Conservation (phyloP, 208 protist genomes). For the Leptomonas seymouri region DNA sequence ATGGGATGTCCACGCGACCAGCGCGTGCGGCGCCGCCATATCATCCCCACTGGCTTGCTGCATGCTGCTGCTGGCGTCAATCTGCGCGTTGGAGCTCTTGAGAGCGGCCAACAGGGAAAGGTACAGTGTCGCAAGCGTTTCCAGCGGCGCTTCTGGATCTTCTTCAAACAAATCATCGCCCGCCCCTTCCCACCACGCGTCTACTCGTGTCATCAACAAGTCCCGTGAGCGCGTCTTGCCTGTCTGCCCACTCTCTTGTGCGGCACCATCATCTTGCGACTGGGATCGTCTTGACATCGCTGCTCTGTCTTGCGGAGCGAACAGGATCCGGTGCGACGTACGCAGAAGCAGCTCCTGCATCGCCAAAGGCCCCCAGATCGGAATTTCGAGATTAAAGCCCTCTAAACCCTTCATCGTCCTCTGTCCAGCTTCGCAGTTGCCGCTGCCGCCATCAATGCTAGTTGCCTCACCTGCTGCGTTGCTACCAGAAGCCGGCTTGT, state of each 20-base stretch:
- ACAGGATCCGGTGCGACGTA: neutral
- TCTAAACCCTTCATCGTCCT: neutral
- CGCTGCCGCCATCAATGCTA: neutral
- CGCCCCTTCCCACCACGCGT: too few relatives aligned
- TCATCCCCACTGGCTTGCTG: neutral
- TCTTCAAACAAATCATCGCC: neutral
- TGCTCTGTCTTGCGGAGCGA: neutral
- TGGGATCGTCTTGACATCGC: neutral
- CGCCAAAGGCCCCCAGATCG: neutral
- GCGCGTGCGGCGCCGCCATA: neutral
- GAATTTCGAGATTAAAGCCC: neutral
- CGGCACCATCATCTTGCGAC: too few relatives aligned
- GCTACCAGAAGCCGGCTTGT: too few relatives aligned
- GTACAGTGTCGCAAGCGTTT: constrained; percentile 26
- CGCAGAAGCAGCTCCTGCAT: neutral
- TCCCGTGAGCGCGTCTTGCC: too few relatives aligned
- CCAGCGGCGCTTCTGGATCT: constrained; percentile 5
- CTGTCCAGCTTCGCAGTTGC: too few relatives aligned
- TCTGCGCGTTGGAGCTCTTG: neutral
- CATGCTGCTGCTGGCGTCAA: neutral
- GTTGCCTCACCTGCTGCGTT: too few relatives aligned
- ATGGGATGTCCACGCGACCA: neutral
- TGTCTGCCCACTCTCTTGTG: too few relatives aligned
- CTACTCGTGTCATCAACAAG: too few relatives aligned
- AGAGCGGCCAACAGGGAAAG: neutral